These are phyloP conservation scores for Manihot esculenta DNA, from an alignment of 441 rosid species.

Conservation along the genomic window DNA sequence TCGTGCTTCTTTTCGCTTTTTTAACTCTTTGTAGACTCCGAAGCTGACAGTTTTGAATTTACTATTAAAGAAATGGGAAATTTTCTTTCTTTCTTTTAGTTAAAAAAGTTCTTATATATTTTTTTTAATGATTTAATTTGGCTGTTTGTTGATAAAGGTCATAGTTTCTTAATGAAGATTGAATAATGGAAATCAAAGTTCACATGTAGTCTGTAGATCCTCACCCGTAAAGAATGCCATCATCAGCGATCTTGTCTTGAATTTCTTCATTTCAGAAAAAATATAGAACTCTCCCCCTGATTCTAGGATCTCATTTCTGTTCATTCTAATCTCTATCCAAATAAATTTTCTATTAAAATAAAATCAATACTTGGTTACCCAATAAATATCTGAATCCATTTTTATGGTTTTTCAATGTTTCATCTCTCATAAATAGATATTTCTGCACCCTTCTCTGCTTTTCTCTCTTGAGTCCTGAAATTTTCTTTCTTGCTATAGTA, in stretches of 20 bases:
- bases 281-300: not conserved
- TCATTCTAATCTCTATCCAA: not conserved
- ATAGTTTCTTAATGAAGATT: not conserved
- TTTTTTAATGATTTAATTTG: not conserved
- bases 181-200: not conserved
- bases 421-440: not conserved
- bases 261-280: not conserved
- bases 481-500: too few relatives aligned
- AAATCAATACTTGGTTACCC: not conserved
- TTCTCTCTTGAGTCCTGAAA: not conserved
- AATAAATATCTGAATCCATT: not conserved
- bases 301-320: conserved; percentile 5
- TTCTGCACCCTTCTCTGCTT: not conserved
- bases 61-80: not conserved
- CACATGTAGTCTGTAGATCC: not conserved
- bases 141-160: not conserved
- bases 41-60: too few relatives aligned
- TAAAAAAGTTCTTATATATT: not conserved
- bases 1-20: not conserved
- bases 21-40: not conserved
- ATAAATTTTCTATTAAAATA: too few relatives aligned
- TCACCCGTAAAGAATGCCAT: not conserved
- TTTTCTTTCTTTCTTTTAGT: not conserved
- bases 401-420: too few relatives aligned
- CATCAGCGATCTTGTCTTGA: not conserved